Base-by-base conservation (phyloP, 2,329 filamentous ascomycete species). In the Fonsecaea monophora region DNA sequence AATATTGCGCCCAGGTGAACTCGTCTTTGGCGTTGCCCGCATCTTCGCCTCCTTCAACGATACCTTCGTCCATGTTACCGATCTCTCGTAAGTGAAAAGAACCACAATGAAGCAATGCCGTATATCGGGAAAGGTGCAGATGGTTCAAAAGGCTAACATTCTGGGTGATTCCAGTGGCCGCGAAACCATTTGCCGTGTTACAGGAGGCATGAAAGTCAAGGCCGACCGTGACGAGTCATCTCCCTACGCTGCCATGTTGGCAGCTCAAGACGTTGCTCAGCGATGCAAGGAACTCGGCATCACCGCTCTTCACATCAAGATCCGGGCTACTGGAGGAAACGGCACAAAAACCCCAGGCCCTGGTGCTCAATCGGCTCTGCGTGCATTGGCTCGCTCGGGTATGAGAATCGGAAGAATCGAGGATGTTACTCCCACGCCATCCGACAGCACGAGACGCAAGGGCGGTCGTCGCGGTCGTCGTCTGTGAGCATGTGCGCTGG, bases 181-280 rank as follows among this genome's bases (percentile, higher is more conserved):
- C 85, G 95, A 99, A 91, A 99, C 96, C 86, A 97, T 99, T 87
- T 92, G 89, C 89, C 94, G 95, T 92, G 94, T 99, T 77, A 99
- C 96, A 79, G 95, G 96, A 87, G 96, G 96, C 82, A 99, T 99
- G 95, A 99, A 99, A 89, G 95, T 99, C 89, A 99, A 99, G 91
- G 94, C 94, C 84, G 94, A 99, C 82, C 94, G 95, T 89, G 95
- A 99, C 86, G 95, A 99, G 88, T 98, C 94, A 79, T 98, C 95
- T 76, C 95, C 95, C 78, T 99, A 99, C 89, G 95, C 95, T 79
- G 95, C 95, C 85, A 99, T 99, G 95, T 94, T 99, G 92, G 95
- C 95, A 85, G 95, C 95, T 75, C 95, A 99, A 60, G 94, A 97
- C 83, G 93, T 96, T 81, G 95, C 95, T 79, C 86, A 88, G 82